phyloP scores from a whole-genome alignment of 2,329 filamentous ascomycete species.

The Neurospora sp. region DNA sequence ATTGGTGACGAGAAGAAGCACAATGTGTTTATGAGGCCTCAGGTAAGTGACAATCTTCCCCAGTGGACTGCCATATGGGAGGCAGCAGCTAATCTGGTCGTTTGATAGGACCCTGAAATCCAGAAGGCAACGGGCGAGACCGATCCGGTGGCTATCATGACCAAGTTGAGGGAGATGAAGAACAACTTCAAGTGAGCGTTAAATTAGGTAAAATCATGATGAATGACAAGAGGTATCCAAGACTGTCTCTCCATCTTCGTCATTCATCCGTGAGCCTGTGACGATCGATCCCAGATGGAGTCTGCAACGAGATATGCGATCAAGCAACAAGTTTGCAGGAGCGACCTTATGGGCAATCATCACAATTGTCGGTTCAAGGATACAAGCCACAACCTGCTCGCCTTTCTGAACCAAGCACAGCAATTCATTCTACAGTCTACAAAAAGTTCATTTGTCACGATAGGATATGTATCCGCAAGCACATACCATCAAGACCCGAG shows the following conservation, averaged over 20 bases:
- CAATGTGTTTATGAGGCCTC: conserved; percentile 91
- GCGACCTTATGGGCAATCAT: neutral
- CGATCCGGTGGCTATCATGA: conserved; percentile 76
- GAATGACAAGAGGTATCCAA: neutral
- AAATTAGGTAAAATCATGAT: neutral
- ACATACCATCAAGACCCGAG: conserved; percentile 12
- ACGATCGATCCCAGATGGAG: neutral
- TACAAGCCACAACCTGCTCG: neutral
- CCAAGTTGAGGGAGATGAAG: conserved; percentile 81
- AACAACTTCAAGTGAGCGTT: conserved; percentile 56
- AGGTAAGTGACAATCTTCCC: conserved; percentile 40
- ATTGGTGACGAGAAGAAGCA: conserved; percentile 97
- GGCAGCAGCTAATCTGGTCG: conserved; percentile 6
- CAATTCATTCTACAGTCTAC: neutral
- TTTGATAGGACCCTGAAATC: conserved; percentile 62
- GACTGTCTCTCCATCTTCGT: neutral
- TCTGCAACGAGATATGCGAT: neutral
- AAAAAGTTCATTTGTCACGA: neutral
- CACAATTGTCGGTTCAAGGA: neutral
- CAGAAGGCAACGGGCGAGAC: conserved; percentile 77
- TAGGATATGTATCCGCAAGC: conserved; percentile 21
- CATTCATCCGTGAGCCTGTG: neutral
- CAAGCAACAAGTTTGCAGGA: neutral
- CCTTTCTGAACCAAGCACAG: neutral
- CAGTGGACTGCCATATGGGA: neutral